Conservation (phyloP, 305 asterid genomes). For the Coffea humblotiana region DNA sequence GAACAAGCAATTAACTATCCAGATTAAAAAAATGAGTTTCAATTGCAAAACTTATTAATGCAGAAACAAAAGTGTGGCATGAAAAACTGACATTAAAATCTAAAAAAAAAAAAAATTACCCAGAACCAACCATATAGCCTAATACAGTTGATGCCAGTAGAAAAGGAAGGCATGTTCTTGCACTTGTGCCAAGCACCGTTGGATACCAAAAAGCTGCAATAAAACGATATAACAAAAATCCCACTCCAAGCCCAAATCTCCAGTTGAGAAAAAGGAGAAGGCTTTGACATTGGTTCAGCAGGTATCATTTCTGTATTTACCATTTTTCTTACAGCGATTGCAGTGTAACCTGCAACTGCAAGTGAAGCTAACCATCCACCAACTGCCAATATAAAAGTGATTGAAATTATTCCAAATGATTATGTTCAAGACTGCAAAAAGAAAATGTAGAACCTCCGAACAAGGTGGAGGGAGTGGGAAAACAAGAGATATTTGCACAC, state of each 20-base stretch:
- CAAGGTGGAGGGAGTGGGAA: too few species aligned
- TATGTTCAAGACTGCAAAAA: background rate
- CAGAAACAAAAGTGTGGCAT: constrained; percentile 1
- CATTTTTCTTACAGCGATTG: constrained; percentile 81
- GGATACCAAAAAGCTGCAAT: constrained; percentile 66
- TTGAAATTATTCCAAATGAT: background rate
- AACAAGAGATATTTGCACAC: background rate
- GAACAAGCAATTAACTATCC: constrained; percentile 10
- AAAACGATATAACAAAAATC: constrained; percentile 61
- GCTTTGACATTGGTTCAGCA: constrained; percentile 97
- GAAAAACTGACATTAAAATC: background rate
- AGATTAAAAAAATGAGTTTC: background rate
- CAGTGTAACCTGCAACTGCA: constrained; percentile 82
- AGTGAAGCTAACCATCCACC: constrained; percentile 94
- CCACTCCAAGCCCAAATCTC: constrained; percentile 85
- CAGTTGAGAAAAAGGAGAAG: constrained; percentile 73
- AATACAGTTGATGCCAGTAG: constrained; percentile 82
- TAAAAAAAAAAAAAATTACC: constrained; percentile 39
- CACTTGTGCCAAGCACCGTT: constrained; percentile 75
- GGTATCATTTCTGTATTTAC: constrained; percentile 80
- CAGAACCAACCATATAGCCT: constrained; percentile 86
- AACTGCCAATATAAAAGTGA: constrained; percentile 38
- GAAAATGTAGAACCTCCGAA: background rate
- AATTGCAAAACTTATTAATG: background rate
- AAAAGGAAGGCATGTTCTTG: constrained; percentile 87